phyloP scores from a whole-genome alignment of 305 asterid genomes.

The Fraxinus velutina region DNA sequence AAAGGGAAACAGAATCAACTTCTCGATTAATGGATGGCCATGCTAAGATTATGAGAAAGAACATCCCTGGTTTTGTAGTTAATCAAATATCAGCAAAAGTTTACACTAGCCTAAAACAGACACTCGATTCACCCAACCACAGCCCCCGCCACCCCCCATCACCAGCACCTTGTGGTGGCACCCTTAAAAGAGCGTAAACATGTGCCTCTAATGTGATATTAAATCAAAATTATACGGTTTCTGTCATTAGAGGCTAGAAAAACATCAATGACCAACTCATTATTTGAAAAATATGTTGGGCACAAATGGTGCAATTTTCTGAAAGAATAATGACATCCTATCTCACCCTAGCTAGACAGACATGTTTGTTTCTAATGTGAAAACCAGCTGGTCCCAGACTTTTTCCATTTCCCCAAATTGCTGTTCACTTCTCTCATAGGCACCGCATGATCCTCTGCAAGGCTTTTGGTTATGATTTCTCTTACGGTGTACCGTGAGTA shows the following conservation, averaged over 20 bases:
- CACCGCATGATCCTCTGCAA: constrained; percentile 21
- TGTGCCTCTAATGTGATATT: not conserved
- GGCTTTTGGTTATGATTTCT: constrained; percentile 25
- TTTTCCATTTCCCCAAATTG: constrained; percentile 18
- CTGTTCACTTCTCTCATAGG: constrained; percentile 25
- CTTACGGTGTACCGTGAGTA: not conserved
- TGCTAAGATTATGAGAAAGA: not conserved
- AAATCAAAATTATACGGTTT: not conserved
- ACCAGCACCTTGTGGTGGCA: not conserved
- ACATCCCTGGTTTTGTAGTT: constrained; percentile 9
- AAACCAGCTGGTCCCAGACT: constrained; percentile 18
- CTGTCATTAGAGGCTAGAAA: not conserved
- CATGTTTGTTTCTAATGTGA: constrained; percentile 12
- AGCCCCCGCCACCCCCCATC: not conserved
- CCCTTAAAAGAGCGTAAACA: not conserved
- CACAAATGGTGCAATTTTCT: not conserved
- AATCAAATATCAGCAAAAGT: constrained; percentile 2
- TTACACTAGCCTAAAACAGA: constrained; percentile 6
- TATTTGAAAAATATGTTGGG: not conserved
- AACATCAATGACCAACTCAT: not conserved
- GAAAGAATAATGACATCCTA: constrained; percentile 15
- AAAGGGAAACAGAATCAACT: not conserved
- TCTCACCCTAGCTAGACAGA: constrained; percentile 14
- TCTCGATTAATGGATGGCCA: constrained; percentile 12
- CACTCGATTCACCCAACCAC: not conserved